phyloP scores from a whole-genome alignment of 192 early-diverging fungal genomes.

The Umbelopsis sp. region DNA sequence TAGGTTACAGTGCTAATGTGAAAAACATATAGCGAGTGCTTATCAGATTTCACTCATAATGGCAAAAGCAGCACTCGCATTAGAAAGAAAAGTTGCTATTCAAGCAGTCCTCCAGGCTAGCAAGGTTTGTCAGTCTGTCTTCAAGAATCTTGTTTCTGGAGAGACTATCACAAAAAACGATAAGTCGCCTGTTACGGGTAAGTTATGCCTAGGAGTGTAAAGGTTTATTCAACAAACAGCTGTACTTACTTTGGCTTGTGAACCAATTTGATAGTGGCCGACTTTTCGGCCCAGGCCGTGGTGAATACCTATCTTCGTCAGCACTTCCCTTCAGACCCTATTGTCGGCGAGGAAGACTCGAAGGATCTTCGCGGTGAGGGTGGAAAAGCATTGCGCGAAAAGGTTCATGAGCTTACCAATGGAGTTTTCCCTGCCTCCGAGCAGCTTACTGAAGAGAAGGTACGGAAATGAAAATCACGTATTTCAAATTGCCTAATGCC shows the following conservation, averaged over 20 bases:
- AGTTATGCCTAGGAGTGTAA: not conserved
- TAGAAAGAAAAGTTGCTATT: conserved; percentile 84
- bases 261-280: conserved; percentile 67
- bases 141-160: conserved; percentile 76
- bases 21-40: not conserved
- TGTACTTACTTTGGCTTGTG: not conserved
- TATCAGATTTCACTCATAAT: not conserved
- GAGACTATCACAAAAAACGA: conserved; percentile 92
- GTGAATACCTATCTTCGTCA: conserved; percentile 80
- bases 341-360: conserved; percentile 96
- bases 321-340: conserved; percentile 84
- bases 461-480: conserved; percentile 33
- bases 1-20: not conserved
- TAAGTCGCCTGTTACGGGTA: conserved; percentile 94
- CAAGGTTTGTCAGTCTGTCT: conserved; percentile 89
- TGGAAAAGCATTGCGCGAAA: conserved; percentile 64
- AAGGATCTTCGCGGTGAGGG: conserved; percentile 78
- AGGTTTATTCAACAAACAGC: not conserved
- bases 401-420: conserved; percentile 85
- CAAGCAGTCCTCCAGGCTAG: conserved; percentile 87
- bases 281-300: conserved; percentile 95
- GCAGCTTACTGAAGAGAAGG: conserved; percentile 67
- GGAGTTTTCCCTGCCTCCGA: conserved; percentile 52
- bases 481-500: conserved; percentile 8
- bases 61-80: conserved; percentile 34